Evolutionary conservation across 1,139 yeast genomes (phyloP), one percentile per base, ranked within the genome.

Genomic region (Hyphopichia burtonii): DNA sequence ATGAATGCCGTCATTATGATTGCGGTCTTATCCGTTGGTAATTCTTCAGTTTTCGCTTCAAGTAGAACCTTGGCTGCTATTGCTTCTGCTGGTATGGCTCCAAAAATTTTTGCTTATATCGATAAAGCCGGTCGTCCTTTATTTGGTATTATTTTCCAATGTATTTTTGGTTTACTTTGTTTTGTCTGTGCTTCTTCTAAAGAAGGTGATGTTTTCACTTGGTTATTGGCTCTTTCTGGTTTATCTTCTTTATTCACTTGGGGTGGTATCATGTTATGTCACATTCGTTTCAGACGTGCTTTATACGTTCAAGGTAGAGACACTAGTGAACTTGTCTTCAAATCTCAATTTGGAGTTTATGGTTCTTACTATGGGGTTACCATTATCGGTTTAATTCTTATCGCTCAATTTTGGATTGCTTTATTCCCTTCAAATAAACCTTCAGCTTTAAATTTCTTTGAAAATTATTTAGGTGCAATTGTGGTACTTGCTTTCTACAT

Each of bases 201-300:
- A 38, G 59, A 63, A 48, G 68, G 61, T 40, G 50, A 52, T 16
- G 74, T 69, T 19, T 69, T 69, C 58, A 63, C 62, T 52, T 69
- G 74, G 74, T 56, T 69, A 42, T 61, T 68, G 51, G 65, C 74
- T 31, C 66, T 69, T 46, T 64, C 69, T 34, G 74, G 73, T n/a
- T 58, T 68, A 44, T 63, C 71, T 38, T 68, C 67, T 32, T 64
- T 69, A 41, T 64, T 69, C 45, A 65, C 71, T 31, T 69, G 75
- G 75, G 54, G 58, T 33, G 54, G 60, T 34, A 62, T 65, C 40
- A 63, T 65, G 38, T 41, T 59, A 27, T 59, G 66, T 37, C 68
- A 63, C 41, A 54, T 64, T 44, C 53, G 68, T 41, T 65, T 65
- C 55, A 53, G 70, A 47, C 53, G 51, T 14, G 67, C 65, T 3